A percentile compares a stretch with the other conserved stretches of the same genome.
These are phyloP conservation scores for Wallacemonas sp. DNA, from an alignment of 208 protist genomes.

Conservation along the genomic window DNA sequence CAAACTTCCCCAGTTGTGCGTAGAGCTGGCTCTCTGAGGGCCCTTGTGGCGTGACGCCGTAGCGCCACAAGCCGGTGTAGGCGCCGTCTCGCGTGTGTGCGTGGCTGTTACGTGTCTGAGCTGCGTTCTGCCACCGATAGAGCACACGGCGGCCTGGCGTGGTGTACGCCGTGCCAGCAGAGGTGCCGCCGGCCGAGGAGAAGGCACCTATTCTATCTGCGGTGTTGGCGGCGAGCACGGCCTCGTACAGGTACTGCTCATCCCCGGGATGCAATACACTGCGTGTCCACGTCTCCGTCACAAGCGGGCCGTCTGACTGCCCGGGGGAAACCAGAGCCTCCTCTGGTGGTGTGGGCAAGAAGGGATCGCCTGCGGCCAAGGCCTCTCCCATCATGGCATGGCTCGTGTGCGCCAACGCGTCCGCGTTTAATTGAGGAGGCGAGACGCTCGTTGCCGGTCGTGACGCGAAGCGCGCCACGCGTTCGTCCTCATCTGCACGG, in stretches of 20 bases:
- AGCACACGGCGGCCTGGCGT: background rate
- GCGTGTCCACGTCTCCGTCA: conserved; percentile 78
- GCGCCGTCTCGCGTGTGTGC: background rate
- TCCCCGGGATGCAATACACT: conserved; percentile 75
- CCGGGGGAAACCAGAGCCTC: background rate
- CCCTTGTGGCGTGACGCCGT: background rate
- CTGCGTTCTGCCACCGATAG: background rate
- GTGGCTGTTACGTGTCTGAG: background rate
- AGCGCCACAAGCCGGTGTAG: background rate
- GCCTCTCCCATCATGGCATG: background rate
- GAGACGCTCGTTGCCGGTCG: background rate
- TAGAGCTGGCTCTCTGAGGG: background rate
- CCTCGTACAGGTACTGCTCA: conserved; percentile 67
- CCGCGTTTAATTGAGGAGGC: background rate
- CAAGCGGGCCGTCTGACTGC: conserved; percentile 30
- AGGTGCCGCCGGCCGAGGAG: background rate
- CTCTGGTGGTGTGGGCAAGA: conserved; percentile 1
- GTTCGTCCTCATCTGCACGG: background rate
- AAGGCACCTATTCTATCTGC: background rate
- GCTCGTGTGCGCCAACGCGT: background rate
- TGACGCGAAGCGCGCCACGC: background rate
- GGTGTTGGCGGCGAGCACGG: conserved; percentile 6
- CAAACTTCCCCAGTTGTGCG: background rate
- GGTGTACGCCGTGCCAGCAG: background rate
- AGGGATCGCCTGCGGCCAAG: background rate